Base-by-base conservation (phyloP, 495 filamentous ascomycete species). In the Penicillium canescens region DNA sequence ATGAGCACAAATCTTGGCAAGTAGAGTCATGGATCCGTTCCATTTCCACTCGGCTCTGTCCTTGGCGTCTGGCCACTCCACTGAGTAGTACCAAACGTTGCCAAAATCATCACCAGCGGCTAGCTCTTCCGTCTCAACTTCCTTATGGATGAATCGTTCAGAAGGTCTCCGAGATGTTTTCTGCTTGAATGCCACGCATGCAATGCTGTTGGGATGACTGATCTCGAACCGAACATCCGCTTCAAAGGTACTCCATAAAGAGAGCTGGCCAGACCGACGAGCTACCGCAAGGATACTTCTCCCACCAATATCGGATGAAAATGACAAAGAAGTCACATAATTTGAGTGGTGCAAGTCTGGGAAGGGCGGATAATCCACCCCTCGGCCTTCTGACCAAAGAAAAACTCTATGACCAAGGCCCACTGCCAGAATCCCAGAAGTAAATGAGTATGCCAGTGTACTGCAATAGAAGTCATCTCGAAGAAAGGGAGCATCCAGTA, bases 401-500 rank as follows among this genome's bases (percentile, higher is more conserved):
- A 95, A 96, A 12, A 98, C 84, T 24, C 83, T 76, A 42, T 86
- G 84, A n/a, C 82, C 82, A 12, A 98, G 82, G 0, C 90, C 94
- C 13, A 96, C 90, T 36, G 92, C 95, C 33, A 98, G 81, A 12
- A 86, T 87, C 31, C 88, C 82, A 33, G 81, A 78, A 7, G 80
- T 86, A 20, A 77, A 69, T 2, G 86, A 95, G 67, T 97, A 98
- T 6, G 94, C 91, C 44, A 98, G 79, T 7, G 91, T 79, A 0
- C 92, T 92, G 70, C 92, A 97, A 65, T 98, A 98, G 61, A 91
- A 98, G 68, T 98, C 95, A 66, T 98, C 94, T 24, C 90, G 81
- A 42, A 98, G 78, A 21, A 82, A 80, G 1, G 93, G 92, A 4
- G 94, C 94, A 73, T 96, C 91, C 12, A 98, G 74, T 3, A 96